These are phyloP conservation scores for Pachysolen tannophilus DNA, from an alignment of 805 yeast species.

Conservation along the genomic window DNA sequence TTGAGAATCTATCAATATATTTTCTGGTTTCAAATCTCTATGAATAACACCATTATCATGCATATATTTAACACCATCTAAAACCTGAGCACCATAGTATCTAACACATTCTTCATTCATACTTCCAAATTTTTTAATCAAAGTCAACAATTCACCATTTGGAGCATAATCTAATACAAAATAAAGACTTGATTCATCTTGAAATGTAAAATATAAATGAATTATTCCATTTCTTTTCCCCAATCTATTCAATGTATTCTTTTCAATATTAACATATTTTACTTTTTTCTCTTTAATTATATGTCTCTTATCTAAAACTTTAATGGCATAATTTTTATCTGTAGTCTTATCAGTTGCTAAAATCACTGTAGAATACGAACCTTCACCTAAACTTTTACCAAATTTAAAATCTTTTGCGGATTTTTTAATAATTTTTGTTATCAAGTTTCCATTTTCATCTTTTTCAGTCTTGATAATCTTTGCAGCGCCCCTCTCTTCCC, in stretches of 20 bases:
- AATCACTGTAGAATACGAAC: constrained; percentile 90
- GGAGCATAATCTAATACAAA: constrained; percentile 75
- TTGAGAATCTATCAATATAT: constrained; percentile 56
- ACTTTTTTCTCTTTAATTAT: constrained; percentile 91
- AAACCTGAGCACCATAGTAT: constrained; percentile 65
- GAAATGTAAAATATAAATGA: constrained; percentile 69
- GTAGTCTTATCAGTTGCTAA: constrained; percentile 73
- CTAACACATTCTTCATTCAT: constrained; percentile 60
- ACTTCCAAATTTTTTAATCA: constrained; percentile 64
- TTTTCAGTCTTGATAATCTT: constrained; percentile 35
- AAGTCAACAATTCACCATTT: constrained; percentile 64
- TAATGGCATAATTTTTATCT: constrained; percentile 61
- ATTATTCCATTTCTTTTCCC: constrained; percentile 55
- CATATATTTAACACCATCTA: constrained; percentile 67
- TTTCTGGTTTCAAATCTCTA: constrained; percentile 80
- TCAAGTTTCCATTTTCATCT: constrained; percentile 39
- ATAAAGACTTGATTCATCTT: constrained; percentile 64
- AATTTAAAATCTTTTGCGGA: constrained; percentile 80
- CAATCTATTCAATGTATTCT: constrained; percentile 69
- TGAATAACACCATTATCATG: constrained; percentile 73
- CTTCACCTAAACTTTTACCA: constrained; percentile 88
- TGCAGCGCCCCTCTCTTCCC: constrained; percentile 58
- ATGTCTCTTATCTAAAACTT: constrained; percentile 72
- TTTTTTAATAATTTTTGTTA: constrained; percentile 40
- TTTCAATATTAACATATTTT: constrained; percentile 93